Evolutionary conservation across 305 asterid genomes (phyloP), one percentile per base, ranked within the genome.

Genomic region (Plantago lanceolata): DNA sequence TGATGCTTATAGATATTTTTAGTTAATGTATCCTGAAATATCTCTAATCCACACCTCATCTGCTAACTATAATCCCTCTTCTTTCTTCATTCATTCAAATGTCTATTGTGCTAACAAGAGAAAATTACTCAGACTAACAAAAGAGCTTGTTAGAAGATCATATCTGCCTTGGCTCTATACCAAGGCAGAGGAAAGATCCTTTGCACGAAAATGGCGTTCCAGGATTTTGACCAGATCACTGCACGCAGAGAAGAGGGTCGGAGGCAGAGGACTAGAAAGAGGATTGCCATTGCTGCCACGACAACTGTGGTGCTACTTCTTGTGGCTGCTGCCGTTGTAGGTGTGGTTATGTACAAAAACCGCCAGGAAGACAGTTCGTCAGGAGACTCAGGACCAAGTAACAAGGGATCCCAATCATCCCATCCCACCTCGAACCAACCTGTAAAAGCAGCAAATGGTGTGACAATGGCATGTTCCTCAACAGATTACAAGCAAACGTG

Each of bases 151-250:
- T 67, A 16, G 9, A 37, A 59, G 11, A 65, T 43, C 21, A 69
- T 49, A 53, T 58, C 94, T 82, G 90, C 95, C 92, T 85, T 82
- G 94, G 94, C 2, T 61, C 73, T 65, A 48, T 69, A 79, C 85
- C 89, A 81, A 83, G 90, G 95, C 92, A 85, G 96, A 69, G 72
- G 51, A 33, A 8, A n/a, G 55, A 17, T 16, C n/a, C 28, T 51
- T 26, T n/a, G 28, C 14, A 8, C 51, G n/a, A 17, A 52, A 68
- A 88, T 89, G 98, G 96, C 98, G 7, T 89, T 89, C 73, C 96
- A 87, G 70, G 98, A 92, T 75, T 87, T 92, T 69, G 98, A 92
- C 80, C 82, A 78, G 24, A 89, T 92, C 48, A 69, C 84, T 0
- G 86, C 84, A 59, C 95, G 96, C 57, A 54, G 91, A 4, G 71